Evolutionary conservation across 179 eudicot genomes (phyloP), one percentile per base, ranked within the genome.

Genomic region (Beta corolliflora): DNA sequence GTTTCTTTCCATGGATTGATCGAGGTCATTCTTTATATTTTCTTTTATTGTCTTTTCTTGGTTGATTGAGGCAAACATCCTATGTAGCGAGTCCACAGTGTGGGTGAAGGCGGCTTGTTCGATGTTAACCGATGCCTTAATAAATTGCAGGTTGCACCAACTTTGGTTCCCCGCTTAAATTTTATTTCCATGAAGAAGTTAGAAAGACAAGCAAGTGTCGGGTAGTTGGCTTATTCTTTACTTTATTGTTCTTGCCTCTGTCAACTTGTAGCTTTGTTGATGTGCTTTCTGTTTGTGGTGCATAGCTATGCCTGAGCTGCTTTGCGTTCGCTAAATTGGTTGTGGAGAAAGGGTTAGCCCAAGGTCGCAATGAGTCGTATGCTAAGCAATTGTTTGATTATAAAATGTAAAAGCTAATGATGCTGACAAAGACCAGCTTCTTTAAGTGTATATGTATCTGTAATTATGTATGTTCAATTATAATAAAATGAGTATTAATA

Each of bases 161-260:
- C 90, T 67, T 79, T 93, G 76, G 97, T 95, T 66, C 98, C 98
- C 71, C 97, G 77, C 87, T 93, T 53, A 93, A 95, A 76, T 95
- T 95, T 84, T 93, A 95, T 82, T 93, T 95, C 82, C 98, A 95
- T 82, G 98, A 95, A 85, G 98, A 95, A 89, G 97, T 95, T 55
- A 87, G 98, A 66, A 92, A 86, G 83, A 97, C 98, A n/a, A 36
- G 97, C 97, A n/a, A 66, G 97, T 93, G 82, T 93, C 98, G 81
- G 97, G 98, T 95, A 82, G 79, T 59, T 46, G 12, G 54, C n/a
- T 75, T 73, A 29, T 67, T 46, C 36, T 13, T 75, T 56, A 21
- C 18, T 58, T 36, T 73, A 29, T 12, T n/a, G 61, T 21, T 73
- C 31, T 79, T 59, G 36, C 14, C n/a, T 58, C 10, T 55, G 36